phyloP scores from a whole-genome alignment of 2,329 filamentous ascomycete species.

The Calonectria multiphialidica region DNA sequence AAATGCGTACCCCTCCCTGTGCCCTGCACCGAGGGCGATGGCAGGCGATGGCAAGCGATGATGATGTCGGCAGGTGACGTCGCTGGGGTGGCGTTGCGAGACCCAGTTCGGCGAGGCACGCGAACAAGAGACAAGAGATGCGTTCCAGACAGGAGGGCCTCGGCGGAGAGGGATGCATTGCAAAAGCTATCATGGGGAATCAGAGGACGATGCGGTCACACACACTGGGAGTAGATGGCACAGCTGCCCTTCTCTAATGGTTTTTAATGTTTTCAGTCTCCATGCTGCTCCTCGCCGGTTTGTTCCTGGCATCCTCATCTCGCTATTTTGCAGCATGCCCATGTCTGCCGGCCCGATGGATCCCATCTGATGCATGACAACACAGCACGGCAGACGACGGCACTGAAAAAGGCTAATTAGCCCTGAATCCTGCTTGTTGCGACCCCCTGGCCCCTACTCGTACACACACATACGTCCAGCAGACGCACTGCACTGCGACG shows the following conservation, averaged over 20 bases:
- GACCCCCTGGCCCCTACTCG: constrained; percentile 1
- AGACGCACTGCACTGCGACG: not conserved
- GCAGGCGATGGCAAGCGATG: constrained; percentile 27
- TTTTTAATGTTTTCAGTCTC: not conserved
- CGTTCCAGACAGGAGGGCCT: not conserved
- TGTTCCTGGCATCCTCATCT: not conserved
- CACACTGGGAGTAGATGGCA: not conserved
- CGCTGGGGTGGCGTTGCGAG: constrained; percentile 36
- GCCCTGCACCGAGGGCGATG: not conserved
- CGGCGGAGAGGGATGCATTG: not conserved
- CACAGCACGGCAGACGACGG: constrained; percentile 8
- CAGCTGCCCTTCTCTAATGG: not conserved
- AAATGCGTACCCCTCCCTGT: not conserved
- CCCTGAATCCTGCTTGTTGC: not conserved
- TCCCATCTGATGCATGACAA: constrained; percentile 10
- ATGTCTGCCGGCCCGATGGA: not conserved
- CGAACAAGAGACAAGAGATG: not conserved
- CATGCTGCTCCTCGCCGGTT: not conserved
- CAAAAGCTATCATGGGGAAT: not conserved
- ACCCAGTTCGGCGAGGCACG: constrained; percentile 20
- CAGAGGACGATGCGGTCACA: not conserved
- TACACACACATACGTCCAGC: not conserved
- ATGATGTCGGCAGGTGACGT: constrained; percentile 41
- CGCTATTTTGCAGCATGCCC: not conserved
- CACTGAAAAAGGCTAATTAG: constrained; percentile 3